Conservation (phyloP, 495 filamentous ascomycete species). For the Talaromyces thailandensis region DNA sequence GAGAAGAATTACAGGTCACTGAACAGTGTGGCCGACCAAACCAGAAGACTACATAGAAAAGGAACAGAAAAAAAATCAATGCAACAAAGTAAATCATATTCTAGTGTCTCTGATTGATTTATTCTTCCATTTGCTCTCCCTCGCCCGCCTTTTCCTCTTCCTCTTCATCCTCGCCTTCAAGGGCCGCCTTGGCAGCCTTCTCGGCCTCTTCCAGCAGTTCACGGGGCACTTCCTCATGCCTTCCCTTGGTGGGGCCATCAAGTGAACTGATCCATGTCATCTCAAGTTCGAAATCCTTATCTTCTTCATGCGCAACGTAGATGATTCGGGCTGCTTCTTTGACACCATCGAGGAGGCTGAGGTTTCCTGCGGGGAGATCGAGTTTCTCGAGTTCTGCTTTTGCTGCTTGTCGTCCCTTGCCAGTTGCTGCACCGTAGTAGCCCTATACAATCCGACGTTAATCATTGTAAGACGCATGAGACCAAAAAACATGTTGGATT, state of each 20-base stretch:
- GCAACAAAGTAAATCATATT: background rate
- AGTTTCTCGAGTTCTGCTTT: constrained; percentile 98
- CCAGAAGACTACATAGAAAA: background rate
- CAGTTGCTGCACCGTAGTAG: constrained; percentile 95
- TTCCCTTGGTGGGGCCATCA: constrained; percentile 80
- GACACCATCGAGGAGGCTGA: constrained; percentile 79
- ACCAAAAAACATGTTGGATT: background rate
- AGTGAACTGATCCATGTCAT: constrained; percentile 92
- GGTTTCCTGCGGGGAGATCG: constrained; percentile 63
- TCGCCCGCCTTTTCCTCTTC: constrained; percentile 54
- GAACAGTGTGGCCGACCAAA: background rate
- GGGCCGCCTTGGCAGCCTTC: constrained; percentile 61
- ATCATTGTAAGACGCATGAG: background rate
- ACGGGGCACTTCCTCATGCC: constrained; percentile 85
- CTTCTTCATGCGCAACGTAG: constrained; percentile 90
- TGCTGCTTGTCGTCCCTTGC: constrained; percentile 89
- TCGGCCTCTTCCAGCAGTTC: constrained; percentile 86
- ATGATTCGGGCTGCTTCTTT: constrained; percentile 97
- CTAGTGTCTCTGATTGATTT: constrained; percentile 12
- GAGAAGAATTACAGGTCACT: background rate
- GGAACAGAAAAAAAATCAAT: background rate
- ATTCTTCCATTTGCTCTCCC: constrained; percentile 72
- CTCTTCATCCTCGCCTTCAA: constrained; percentile 65
- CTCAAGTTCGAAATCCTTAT: constrained; percentile 98
- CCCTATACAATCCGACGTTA: constrained; percentile 42